These are phyloP conservation scores for Terana coerulea DNA, from an alignment of 768 basidiomycete species.

Conservation along the genomic window DNA sequence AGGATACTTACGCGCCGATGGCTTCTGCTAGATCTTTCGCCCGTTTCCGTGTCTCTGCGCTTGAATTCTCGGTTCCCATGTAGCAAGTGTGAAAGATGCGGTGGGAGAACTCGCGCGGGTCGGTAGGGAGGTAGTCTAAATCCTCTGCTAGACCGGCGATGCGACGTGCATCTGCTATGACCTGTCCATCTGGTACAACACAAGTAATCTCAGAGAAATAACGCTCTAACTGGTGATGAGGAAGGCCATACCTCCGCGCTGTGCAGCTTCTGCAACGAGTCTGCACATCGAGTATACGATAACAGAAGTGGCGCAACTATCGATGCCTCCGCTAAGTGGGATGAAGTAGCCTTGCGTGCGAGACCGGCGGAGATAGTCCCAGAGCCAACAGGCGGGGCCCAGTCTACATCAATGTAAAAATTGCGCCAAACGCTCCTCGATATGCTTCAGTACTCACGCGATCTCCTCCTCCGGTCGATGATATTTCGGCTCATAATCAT, in stretches of 20 bases:
- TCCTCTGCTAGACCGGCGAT: conserved; percentile 81
- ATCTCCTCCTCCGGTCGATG: conserved; percentile 96
- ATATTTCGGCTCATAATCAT: conserved; percentile 52
- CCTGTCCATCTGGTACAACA: conserved; percentile 67
- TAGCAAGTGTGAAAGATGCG: conserved; percentile 97
- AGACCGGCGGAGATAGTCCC: conserved; percentile 97
- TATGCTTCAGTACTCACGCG: conserved; percentile 57
- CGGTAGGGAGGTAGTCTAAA: conserved; percentile 80
- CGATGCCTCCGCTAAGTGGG: conserved; percentile 94
- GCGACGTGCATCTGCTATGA: conserved; percentile 86
- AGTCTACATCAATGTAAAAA: conserved; percentile 45
- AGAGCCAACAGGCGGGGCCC: conserved; percentile 99
- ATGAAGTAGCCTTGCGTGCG: conserved; percentile 93
- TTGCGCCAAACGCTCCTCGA: neutral
- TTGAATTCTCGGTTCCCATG: conserved; percentile 98
- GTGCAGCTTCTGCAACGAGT: conserved; percentile 77
- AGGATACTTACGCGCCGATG: conserved; percentile 72
- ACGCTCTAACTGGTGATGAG: neutral
- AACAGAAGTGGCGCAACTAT: conserved; percentile 94
- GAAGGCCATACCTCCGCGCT: conserved; percentile 55
- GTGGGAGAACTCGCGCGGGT: conserved; percentile 81
- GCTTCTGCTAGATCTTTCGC: conserved; percentile 85
- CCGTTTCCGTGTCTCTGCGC: conserved; percentile 74
- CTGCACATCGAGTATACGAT: conserved; percentile 98
- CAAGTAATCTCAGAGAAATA: neutral